Evolutionary conservation across 192 early-diverging fungal genomes (phyloP), one percentile per base, ranked within the genome.

Genomic region (Linnemannia schmuckeri): DNA sequence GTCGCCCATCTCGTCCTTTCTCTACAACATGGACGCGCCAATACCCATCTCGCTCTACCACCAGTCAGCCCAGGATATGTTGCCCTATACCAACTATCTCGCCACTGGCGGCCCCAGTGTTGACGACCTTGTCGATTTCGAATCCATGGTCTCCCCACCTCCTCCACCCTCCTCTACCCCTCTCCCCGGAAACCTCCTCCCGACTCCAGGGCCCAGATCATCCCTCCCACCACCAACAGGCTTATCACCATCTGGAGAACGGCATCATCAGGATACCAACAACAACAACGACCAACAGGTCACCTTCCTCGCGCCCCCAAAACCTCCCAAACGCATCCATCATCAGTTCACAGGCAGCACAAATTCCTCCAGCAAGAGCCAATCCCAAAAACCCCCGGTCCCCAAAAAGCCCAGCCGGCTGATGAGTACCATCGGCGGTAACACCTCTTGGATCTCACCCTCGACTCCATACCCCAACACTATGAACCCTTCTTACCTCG

Each of bases 311-410:
- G 71, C 77, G 8, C 83, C 83, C 15, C 83, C 78, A 70, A 85
- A 85, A 38, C 83, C 83, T 4, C 74, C 83, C n/a, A 85, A 85
- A 30, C 72, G 83, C 6, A 37, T 85, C 78, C 35, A 72, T 4
- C 41, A 47, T 20, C 83, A 85, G 69, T 79, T 49, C 40, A 85
- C 83, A 22, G 83, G 79, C 17, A 86, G 83, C 30, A 86, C 83
- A 24, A 86, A 76, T 17, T 86, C 83, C 7, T 86, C 83, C 8
- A 80, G 52, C 49, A 55, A 55, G 47, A 81, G 83, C 35, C 33
- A 30, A 35, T 80, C 78, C 1, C 70, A 77, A 35, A 80, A 30
- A 57, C 83, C 83, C 0, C 83, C 83, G 0, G 83, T 81, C 3
- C 83, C 79, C 41, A 86, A 86, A 69, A 86, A 81, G 52, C 83